Percentiles rank a stretch among this genome's conserved stretches.
Conservation (phyloP, 129 eudicot genomes). For the Arctium lappa region DNA sequence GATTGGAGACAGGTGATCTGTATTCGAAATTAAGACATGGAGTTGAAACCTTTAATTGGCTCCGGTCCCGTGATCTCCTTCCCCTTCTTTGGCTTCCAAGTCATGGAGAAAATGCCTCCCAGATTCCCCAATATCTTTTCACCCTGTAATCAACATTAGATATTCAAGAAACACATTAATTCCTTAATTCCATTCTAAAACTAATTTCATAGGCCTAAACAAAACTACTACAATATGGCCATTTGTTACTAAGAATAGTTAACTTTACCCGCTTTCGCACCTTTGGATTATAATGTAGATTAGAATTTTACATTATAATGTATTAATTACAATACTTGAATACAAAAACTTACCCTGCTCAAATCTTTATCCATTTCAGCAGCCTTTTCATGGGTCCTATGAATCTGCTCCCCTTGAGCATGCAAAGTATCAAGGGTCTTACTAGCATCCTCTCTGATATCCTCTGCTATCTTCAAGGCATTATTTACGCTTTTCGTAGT, state of each 20-base stretch:
- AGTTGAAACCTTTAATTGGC: conserved; percentile 48
- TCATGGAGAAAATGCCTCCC: conserved; percentile 96
- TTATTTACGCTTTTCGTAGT: conserved; percentile 73
- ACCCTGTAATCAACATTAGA: conserved; percentile 53
- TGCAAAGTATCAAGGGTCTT: conserved; percentile 85
- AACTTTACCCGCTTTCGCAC: no score
- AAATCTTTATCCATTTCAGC: conserved; percentile 74
- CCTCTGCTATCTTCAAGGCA: conserved; percentile 76
- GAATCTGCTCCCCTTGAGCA: conserved; percentile 92
- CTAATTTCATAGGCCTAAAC: neutral
- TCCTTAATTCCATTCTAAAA: neutral
- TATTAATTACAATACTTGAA: neutral
- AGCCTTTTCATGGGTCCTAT: conserved; percentile 80
- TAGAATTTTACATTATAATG: neutral
- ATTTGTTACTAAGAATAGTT: neutral
- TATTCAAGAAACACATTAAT: neutral
- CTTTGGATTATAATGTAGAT: neutral
- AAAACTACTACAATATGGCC: neutral
- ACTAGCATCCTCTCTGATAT: conserved; percentile 60
- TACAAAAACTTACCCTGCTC: conserved; percentile 48
- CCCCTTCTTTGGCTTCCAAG: conserved; percentile 95
- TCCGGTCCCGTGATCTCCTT: conserved; percentile 62
- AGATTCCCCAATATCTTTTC: conserved; percentile 79
- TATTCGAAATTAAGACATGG: neutral
- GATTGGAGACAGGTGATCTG: neutral